Evolutionary conservation across 225 moss, liverwort and hornwort species (phyloP).

Genomic region (Straminergon stramineum): DNA sequence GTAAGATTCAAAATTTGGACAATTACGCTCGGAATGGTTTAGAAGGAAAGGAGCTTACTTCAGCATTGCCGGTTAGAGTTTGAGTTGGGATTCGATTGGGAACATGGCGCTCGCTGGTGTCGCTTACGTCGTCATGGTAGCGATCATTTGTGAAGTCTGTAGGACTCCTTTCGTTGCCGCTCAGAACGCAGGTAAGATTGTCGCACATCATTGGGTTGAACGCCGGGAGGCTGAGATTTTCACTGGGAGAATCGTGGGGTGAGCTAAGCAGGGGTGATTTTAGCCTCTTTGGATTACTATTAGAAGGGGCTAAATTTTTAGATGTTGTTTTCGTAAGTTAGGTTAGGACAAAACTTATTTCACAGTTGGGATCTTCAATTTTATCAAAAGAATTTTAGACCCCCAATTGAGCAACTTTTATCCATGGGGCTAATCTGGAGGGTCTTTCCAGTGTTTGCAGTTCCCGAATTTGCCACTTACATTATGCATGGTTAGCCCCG

Average conservation of each 20-base stretch:
- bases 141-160: conserved; percentile 3
- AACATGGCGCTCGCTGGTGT: conserved; percentile 6
- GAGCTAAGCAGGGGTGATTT: neutral
- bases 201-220: neutral
- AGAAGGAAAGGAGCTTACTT: neutral
- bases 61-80: neutral
- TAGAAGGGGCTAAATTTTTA: neutral
- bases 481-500: neutral
- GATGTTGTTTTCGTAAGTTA: neutral
- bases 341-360: no score
- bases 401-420: neutral
- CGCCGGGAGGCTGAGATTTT: neutral
- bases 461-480: neutral
- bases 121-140: neutral
- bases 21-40: neutral
- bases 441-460: neutral
- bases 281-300: neutral
- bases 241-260: neutral
- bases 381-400: neutral
- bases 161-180: neutral
- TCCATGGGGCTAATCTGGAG: neutral
- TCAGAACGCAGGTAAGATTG: conserved; percentile 20
- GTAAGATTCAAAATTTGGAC: neutral
- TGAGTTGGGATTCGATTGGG: neutral
- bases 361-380: neutral